Evolutionary conservation across 352 stramenopile species (phyloP), one percentile per base, ranked within the genome.

Genomic region (Globisporangium camurandrum): DNA sequence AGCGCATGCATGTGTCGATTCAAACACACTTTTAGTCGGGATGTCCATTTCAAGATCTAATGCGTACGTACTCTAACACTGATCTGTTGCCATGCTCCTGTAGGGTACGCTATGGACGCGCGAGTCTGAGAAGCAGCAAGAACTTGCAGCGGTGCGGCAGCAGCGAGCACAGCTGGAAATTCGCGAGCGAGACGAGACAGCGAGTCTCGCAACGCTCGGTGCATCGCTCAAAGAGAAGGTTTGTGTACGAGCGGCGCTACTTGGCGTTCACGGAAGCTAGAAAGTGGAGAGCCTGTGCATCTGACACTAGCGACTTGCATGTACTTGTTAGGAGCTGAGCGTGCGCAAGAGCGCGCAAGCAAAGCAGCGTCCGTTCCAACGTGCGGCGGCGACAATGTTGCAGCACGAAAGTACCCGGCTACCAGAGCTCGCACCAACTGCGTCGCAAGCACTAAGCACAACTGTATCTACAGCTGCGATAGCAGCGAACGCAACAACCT

Each of bases 21-120:
- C 5, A 61, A 24, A 44, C 33, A 39, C 5, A n/a, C 11, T 20
- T n/a, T 2, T 2, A 37, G 14, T 39, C 11, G 33, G 14, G 17
- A 6, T 2, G 12, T 3, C n/a, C 8, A 3, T 17, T 34, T 34
- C 30, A 34, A 39, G 11, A 39, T 12, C 2, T 17, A 19, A 5
- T n/a, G 12, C 6, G 33, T 19, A 7, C 8, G 19, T 38, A 38
- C 33, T 0, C 0, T 8, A 12, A 19, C 33, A 17, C 19, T 12
- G 33, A 19, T 39, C 2, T 39, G 33, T 6, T 1, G 1, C 33
- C n/a, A n/a, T 38, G 31, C 31, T 37, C 3, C 12, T 44, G 20
- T 20, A 76, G 64, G 64, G 63, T 11, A 57, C 56, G 20, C 62
- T 86, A 23, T 88, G 69, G 71, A 57, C 56, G 2, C 67, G 66